Conservation (phyloP, 768 basidiomycete species). For the Amanita pseudoporphyria region DNA sequence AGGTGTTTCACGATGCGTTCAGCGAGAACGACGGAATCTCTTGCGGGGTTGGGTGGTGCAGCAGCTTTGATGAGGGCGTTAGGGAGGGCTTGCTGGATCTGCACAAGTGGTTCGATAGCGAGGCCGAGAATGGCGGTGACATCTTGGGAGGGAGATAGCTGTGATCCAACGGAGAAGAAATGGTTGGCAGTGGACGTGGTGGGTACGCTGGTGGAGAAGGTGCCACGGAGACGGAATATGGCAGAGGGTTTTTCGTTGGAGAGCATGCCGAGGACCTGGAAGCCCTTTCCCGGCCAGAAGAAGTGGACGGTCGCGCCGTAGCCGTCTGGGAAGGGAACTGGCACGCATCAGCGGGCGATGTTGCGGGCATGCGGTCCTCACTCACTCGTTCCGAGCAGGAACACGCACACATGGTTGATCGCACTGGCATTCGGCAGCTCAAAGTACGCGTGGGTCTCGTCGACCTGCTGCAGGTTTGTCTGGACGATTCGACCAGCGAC, state of each 20-base stretch:
- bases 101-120: constrained; percentile 63
- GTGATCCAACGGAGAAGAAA: constrained; percentile 22
- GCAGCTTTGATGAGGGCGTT: constrained; percentile 16
- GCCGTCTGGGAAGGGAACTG: constrained; percentile 75
- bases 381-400: constrained; percentile 69
- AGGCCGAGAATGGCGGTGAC: constrained; percentile 73
- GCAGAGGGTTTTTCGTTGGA: constrained; percentile 88
- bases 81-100: constrained; percentile 43
- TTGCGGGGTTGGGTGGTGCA: constrained; percentile 14
- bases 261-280: constrained; percentile 81
- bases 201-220: constrained; percentile 35
- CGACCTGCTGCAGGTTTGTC: constrained; percentile 73
- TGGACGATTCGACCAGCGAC: constrained; percentile 73
- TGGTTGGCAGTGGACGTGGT: constrained; percentile 24
- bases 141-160: constrained; percentile 30
- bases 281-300: constrained; percentile 80
- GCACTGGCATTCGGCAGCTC: constrained; percentile 59
- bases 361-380: too few relatives aligned
- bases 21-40: constrained; percentile 47
- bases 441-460: constrained; percentile 77
- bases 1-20: constrained; percentile 67
- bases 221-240: constrained; percentile 73
- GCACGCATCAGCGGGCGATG: background rate
- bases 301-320: constrained; percentile 82
- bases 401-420: constrained; percentile 83